Evolutionary conservation across 108 stramenopile genomes (phyloP).

Genomic region (Cyclotella sp.): DNA sequence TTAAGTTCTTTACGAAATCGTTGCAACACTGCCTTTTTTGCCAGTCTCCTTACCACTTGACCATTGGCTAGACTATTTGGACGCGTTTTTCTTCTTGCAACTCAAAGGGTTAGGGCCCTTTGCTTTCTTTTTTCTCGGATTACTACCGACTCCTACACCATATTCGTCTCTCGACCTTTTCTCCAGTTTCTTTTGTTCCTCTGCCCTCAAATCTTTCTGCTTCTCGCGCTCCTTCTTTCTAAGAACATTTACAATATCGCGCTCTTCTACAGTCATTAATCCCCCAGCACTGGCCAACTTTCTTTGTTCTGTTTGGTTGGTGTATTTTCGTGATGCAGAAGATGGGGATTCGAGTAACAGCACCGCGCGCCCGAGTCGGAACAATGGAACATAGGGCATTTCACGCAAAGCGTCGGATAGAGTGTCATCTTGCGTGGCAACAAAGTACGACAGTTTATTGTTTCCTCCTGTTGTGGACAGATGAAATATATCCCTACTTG

Average conservation of each 20-base stretch:
- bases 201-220: slow-evolving; percentile 20
- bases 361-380: slow-evolving; percentile 73
- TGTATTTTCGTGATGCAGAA: slow-evolving; percentile 60
- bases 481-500: slow-evolving; percentile 45
- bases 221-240: slow-evolving; percentile 42
- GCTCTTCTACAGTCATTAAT: slow-evolving; percentile 62
- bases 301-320: slow-evolving; percentile 50
- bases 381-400: slow-evolving; percentile 63
- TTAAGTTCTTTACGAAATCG: background rate
- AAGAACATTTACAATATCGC: slow-evolving; percentile 56
- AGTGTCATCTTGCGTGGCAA: slow-evolving; percentile 81
- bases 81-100: slow-evolving; percentile 62
- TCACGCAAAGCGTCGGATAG: slow-evolving; percentile 62
- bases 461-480: slow-evolving; percentile 43
- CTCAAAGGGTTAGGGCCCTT: slow-evolving; percentile 86
- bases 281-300: slow-evolving; percentile 66
- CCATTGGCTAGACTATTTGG: background rate
- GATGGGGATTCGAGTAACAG: slow-evolving; percentile 79
- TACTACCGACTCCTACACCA: slow-evolving; percentile 25
- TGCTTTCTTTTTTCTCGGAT: slow-evolving; percentile 55
- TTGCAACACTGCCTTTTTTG: background rate
- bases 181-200: slow-evolving; percentile 42
- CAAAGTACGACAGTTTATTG: slow-evolving; percentile 63
- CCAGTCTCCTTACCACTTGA: background rate
- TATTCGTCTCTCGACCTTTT: slow-evolving; percentile 38